Percentiles rank a stretch among this genome's conserved stretches.
These are phyloP conservation scores for Suhomyces panamericanus DNA, from an alignment of 1,139 yeast species.

Conservation along the genomic window DNA sequence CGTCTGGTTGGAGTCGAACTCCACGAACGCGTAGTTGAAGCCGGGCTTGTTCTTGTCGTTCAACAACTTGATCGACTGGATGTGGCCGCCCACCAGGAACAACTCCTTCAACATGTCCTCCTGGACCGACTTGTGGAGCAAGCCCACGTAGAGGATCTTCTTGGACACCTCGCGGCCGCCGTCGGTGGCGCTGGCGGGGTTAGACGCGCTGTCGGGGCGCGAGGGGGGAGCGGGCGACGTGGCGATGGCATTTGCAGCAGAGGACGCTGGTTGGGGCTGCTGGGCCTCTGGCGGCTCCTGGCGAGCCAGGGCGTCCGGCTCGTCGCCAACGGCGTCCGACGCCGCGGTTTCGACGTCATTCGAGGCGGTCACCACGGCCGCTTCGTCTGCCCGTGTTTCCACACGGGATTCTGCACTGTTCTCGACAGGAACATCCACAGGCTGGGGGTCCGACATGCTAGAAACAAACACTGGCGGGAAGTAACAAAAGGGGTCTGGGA, in stretches of 20 bases:
- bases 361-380: not conserved
- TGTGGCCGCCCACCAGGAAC: conserved; percentile 61
- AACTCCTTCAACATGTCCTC: conserved; percentile 63
- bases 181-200: conserved; percentile 67
- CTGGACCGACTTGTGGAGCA: conserved; percentile 61
- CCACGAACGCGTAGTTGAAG: conserved; percentile 82
- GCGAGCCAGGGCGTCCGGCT: not conserved
- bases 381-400: not conserved
- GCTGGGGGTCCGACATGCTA: conserved; percentile 5
- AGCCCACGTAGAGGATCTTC: conserved; percentile 75
- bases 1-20: conserved; percentile 56
- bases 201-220: not conserved
- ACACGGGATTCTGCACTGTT: not conserved
- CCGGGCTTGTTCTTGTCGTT: conserved; percentile 75
- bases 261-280: too few relatives aligned
- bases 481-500: not conserved
- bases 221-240: too few relatives aligned
- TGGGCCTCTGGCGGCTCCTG: not conserved
- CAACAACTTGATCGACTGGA: conserved; percentile 64
- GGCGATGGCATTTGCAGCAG: too few relatives aligned
- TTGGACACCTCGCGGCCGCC: conserved; percentile 83
- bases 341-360: not conserved
- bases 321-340: not conserved
- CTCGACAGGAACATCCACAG: not conserved
- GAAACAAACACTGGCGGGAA: not conserved